Base-by-base conservation (phyloP, 225 moss, liverwort and hornwort species). In the Neckera pumila region DNA sequence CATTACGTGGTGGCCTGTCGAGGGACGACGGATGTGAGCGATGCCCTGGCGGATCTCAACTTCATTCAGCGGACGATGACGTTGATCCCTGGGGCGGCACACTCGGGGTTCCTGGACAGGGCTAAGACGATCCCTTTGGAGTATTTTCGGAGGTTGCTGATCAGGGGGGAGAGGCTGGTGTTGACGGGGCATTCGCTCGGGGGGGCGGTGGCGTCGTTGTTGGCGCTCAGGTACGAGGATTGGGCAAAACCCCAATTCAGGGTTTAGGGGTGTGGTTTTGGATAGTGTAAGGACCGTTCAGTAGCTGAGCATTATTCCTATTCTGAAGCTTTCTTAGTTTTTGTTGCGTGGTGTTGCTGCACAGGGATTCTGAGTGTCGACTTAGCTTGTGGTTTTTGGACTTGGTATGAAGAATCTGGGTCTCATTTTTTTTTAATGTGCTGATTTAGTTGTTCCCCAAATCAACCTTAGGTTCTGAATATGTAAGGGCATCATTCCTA, bases 51-150 rank as follows among this genome's bases (percentile, higher is more conserved):
- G 17, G 99, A 99, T 69, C 81, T 99, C 28, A 96, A 97, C 84
- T 96, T 97, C 81, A 89, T 99, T 12, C 99, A 99, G 90, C 92
- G 97, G 64, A 96, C 97, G 56, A 96, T 99, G 97, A 96, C 97
- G 82, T 84, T 96, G 61, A 85, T 95, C 26, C 92, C 94, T 7
- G 99, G 99, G 23, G 94, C 97, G 25, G 99, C 99, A 7, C 99
- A 99, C 65, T 94, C 95, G 17, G 99, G 99, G 17, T 99, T 99
- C 42, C 71, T 97, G 21, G 97, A 99, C 53, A 85, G 99, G 73
- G 99, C 99, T 0, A 97, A 97, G 78, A 96, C 93, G 11, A 96
- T 99, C 6, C 99, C 99, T 10, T 89, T 99, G 7, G 99, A 99
- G 42, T 97, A 95, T 28, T 97, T 97, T 40, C 93, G 97, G 36